These are phyloP conservation scores for Trametes elegans DNA, from an alignment of 768 basidiomycete species.

Conservation along the genomic window DNA sequence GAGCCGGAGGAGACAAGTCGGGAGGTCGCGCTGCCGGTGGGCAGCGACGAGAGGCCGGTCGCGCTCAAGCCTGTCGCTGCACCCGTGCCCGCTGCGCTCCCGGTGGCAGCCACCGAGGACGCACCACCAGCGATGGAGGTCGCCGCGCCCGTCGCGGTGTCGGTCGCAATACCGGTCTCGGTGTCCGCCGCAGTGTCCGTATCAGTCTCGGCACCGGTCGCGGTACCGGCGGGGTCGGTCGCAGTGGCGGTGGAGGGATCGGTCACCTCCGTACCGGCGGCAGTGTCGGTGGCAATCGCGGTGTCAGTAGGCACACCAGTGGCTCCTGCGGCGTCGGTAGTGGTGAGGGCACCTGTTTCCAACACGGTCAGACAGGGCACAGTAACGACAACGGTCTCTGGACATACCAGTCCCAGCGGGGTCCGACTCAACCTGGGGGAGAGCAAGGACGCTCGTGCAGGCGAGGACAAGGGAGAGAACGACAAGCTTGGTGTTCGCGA, in stretches of 20 bases:
- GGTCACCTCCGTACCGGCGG: not conserved
- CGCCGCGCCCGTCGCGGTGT: not conserved
- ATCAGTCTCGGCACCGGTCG: not conserved
- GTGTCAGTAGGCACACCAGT: not conserved
- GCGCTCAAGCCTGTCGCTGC: not conserved
- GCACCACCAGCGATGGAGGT: not conserved
- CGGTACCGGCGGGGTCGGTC: not conserved
- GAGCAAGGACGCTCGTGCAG: conserved; percentile 1
- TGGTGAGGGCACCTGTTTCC: not conserved
- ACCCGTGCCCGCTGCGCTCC: not conserved
- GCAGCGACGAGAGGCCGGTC: not conserved
- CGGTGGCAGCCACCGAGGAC: not conserved
- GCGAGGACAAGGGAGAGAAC: conserved; percentile 9
- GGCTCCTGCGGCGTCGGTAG: not conserved
- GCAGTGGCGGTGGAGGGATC: not conserved
- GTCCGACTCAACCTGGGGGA: not conserved
- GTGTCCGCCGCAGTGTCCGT: not conserved
- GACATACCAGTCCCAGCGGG: not conserved
- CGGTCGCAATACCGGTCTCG: not conserved
- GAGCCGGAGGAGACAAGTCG: not conserved
- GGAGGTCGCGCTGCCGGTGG: not conserved
- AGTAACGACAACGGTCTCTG: not conserved
- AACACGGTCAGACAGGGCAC: not conserved
- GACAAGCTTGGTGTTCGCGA: conserved; percentile 15
- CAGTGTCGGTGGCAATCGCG: not conserved